These are phyloP conservation scores for Candida maesae DNA, from an alignment of 805 yeast genomes.

Conservation along the genomic window DNA sequence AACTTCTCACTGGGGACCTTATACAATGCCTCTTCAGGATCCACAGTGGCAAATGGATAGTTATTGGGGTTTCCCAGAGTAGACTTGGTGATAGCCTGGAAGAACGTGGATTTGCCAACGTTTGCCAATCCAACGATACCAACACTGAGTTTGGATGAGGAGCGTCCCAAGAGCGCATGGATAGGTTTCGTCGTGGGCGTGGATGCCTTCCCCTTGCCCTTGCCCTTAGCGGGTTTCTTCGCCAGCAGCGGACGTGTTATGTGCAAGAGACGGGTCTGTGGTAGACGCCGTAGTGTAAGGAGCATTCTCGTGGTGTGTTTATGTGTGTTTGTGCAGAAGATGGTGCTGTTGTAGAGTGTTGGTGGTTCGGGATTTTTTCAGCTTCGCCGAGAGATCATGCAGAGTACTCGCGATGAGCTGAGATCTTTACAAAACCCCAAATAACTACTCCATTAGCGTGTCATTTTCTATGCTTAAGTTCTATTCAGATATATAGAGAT, in stretches of 20 bases:
- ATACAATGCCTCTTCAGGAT: constrained; percentile 74
- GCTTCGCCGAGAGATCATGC: no score
- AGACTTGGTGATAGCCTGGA: constrained; percentile 75
- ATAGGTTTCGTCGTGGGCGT: background rate
- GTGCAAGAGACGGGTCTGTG: background rate
- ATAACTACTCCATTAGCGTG: no score
- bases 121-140: constrained; percentile 83
- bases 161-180: constrained; percentile 25
- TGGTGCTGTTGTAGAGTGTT: background rate
- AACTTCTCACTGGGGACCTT: constrained; percentile 65
- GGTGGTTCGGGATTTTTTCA: background rate
- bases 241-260: constrained; percentile 9
- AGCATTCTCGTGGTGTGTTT: background rate
- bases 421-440: no score
- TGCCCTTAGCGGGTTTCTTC: constrained; percentile 15
- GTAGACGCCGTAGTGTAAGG: background rate
- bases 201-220: background rate
- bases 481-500: no score
- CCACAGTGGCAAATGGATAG: constrained; percentile 77
- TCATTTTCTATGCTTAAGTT: no score
- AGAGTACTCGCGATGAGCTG: no score
- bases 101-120: constrained; percentile 77
- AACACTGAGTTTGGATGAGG: constrained; percentile 27
- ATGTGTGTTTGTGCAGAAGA: background rate
- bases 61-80: constrained; percentile 71